These are phyloP conservation scores for Turnera subulata DNA, from an alignment of 345 rosid species.

Conservation along the genomic window DNA sequence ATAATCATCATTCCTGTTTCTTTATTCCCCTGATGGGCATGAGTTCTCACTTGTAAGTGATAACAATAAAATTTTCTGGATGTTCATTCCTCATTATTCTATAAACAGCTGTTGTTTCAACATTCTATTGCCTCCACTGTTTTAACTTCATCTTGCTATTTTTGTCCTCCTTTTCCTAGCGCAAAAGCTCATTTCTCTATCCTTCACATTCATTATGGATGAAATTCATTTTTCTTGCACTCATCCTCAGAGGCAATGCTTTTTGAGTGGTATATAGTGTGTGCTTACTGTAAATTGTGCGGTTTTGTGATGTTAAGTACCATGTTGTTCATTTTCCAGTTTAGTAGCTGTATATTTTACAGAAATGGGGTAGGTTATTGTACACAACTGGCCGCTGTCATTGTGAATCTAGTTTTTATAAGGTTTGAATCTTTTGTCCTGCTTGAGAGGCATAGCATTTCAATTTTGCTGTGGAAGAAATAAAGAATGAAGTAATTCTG, in stretches of 20 bases:
- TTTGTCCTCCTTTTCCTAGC: too few species aligned
- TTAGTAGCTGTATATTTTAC: too few species aligned
- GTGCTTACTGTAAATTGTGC: too few species aligned
- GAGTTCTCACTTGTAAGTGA: too few species aligned
- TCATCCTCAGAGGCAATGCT: too few species aligned
- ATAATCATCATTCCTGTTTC: slow-evolving; percentile 5
- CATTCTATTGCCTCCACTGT: not conserved
- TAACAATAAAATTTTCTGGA: slow-evolving; percentile 3
- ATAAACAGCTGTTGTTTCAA: not conserved
- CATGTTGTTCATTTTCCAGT: too few species aligned
- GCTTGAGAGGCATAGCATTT: not conserved
- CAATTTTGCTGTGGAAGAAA: not conserved
- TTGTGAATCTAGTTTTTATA: not conserved
- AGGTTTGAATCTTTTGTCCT: not conserved
- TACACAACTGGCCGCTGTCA: not conserved
- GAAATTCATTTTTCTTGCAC: too few species aligned
- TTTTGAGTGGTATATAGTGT: too few species aligned
- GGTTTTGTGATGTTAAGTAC: too few species aligned
- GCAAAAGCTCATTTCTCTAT: too few species aligned
- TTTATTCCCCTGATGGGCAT: not conserved
- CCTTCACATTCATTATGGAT: too few species aligned
- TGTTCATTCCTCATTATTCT: not conserved
- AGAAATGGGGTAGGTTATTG: not conserved
- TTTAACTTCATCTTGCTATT: too few species aligned
- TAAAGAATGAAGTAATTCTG: not conserved